These are phyloP conservation scores for Lactarius evosmus DNA, from an alignment of 768 basidiomycete genomes.

Conservation along the genomic window DNA sequence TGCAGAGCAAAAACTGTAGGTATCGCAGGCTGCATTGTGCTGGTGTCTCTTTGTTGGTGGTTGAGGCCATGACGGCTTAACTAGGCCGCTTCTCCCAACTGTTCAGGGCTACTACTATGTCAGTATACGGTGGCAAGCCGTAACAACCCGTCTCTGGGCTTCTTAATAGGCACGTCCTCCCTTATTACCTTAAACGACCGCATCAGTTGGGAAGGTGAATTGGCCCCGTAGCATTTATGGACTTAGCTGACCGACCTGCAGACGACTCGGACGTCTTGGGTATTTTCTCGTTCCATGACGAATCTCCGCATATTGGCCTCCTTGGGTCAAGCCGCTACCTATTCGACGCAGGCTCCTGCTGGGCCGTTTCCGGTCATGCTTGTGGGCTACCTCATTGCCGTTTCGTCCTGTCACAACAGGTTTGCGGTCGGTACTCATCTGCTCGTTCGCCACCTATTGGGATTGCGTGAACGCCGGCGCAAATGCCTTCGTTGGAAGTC, in stretches of 20 bases:
- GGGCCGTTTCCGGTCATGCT: constrained; percentile 47
- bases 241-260: background rate
- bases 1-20: too few relatives aligned
- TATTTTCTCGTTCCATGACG: background rate
- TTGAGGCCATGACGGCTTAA: constrained; percentile 21
- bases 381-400: constrained; percentile 43
- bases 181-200: constrained; percentile 41
- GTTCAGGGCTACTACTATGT: constrained; percentile 22
- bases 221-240: background rate
- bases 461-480: constrained; percentile 44
- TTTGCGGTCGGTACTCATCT: background rate
- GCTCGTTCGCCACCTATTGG: background rate
- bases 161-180: constrained; percentile 39
- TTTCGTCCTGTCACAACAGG: constrained; percentile 46
- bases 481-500: constrained; percentile 44
- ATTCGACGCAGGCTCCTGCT: constrained; percentile 40
- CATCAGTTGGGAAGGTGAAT: constrained; percentile 45
- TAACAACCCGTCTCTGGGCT: constrained; percentile 38
- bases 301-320: constrained; percentile 30
- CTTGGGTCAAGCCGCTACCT: constrained; percentile 34
- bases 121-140: constrained; percentile 19
- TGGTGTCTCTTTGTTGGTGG: constrained; percentile 22
- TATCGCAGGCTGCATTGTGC: background rate
- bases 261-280: constrained; percentile 8
- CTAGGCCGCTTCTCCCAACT: constrained; percentile 25